Conservation (phyloP, 75 land plant genomes). For the Isoetes taiwanensis region DNA sequence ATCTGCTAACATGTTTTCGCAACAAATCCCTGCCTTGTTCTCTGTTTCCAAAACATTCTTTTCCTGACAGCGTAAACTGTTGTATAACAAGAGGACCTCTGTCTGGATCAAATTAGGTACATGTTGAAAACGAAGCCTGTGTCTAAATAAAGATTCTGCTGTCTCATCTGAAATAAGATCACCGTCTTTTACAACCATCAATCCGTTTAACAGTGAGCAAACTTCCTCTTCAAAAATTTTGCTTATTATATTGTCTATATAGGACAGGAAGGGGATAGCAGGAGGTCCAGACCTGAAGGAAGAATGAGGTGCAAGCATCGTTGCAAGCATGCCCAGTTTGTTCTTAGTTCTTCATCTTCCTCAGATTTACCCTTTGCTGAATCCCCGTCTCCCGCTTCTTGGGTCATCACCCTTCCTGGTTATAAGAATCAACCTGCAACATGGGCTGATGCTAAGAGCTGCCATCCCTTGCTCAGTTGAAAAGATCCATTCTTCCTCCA, state of each 20-base stretch:
- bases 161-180: too few relatives aligned
- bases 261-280: constrained; percentile 41
- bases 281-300: constrained; percentile 10
- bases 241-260: constrained; percentile 37
- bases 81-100: constrained; percentile 32
- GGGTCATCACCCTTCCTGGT: constrained; percentile 4
- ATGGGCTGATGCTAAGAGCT: constrained; percentile 32
- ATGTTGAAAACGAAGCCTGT: constrained; percentile 63
- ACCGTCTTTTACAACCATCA: not conserved
- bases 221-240: constrained; percentile 28
- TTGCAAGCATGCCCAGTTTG: constrained; percentile 31
- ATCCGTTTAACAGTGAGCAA: constrained; percentile 21
- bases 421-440: constrained; percentile 46
- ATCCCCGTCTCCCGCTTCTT: not conserved
- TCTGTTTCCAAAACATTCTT: not conserved
- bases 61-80: not conserved
- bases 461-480: constrained; percentile 36
- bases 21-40: not conserved
- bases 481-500: constrained; percentile 78
- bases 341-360: constrained; percentile 16
- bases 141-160: constrained; percentile 21
- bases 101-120: constrained; percentile 82
- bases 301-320: constrained; percentile 36
- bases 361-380: not conserved
- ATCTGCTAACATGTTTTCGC: not conserved